These are phyloP conservation scores for Symbiodinium natans DNA, from an alignment of 73 alveolate genomes.

Conservation along the genomic window DNA sequence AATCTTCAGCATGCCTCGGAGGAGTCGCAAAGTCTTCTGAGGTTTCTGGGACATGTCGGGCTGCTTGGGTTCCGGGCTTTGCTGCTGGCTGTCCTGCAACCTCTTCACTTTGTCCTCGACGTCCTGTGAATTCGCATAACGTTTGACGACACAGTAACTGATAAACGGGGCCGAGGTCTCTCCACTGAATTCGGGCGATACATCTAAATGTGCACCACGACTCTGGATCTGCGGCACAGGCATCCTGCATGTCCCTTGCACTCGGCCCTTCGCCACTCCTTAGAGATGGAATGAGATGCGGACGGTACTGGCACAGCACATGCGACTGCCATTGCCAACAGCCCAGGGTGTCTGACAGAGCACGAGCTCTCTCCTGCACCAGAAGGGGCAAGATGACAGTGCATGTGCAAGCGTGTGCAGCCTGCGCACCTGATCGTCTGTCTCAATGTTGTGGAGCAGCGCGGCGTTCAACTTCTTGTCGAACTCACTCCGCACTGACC, in stretches of 20 bases:
- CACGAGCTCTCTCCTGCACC: neutral
- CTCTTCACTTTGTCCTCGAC: constrained; percentile 71
- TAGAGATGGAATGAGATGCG: neutral
- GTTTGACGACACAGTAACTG: neutral
- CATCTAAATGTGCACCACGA: neutral
- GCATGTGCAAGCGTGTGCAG: too few species aligned
- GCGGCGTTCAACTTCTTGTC: constrained; percentile 78
- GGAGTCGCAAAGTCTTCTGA: neutral
- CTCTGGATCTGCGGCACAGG: too few species aligned
- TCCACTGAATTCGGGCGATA: neutral
- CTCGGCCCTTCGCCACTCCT: neutral
- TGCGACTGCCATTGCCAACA: neutral
- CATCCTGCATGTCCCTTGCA: neutral
- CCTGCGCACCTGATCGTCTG: neutral
- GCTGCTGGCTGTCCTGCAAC: constrained; percentile 86
- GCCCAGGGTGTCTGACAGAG: neutral
- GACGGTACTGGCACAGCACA: too few species aligned
- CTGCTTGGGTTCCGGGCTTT: neutral
- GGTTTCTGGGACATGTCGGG: too few species aligned
- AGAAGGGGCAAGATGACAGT: neutral
- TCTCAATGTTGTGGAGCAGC: neutral
- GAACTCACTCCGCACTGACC: constrained; percentile 70
- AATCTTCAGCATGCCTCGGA: constrained; percentile 77
- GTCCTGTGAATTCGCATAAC: neutral
- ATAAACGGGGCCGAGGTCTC: neutral